phyloP scores from a whole-genome alignment of 371 early-diverging fungal genomes.

The Polyrhizophydium stewartii region DNA sequence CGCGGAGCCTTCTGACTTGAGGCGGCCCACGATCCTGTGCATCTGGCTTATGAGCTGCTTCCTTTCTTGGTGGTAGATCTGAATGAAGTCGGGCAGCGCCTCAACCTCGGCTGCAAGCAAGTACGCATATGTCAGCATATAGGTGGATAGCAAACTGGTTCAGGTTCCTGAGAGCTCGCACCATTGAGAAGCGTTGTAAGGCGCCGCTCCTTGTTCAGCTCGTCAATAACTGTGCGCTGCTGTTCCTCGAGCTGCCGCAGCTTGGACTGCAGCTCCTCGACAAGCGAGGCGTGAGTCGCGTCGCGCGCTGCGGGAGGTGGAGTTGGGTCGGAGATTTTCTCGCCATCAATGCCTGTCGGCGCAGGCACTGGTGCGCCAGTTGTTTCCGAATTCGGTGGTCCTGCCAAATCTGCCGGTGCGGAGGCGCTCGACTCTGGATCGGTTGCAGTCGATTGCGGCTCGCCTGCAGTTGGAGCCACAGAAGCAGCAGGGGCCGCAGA shows the following conservation, averaged over 20 bases:
- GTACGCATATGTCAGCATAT: not conserved
- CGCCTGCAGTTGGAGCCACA: no score
- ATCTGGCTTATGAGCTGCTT: conserved; percentile 4
- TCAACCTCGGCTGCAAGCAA: conserved; percentile 12
- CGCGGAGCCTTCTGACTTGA: not conserved
- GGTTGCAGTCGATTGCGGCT: no score
- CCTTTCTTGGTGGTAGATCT: conserved; percentile 14
- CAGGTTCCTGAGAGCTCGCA: not conserved
- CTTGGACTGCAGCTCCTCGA: not conserved
- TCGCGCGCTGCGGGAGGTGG: not conserved
- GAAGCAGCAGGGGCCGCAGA: no score
- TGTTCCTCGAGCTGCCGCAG: not conserved
- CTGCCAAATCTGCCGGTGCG: no score
- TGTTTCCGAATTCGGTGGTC: not conserved
- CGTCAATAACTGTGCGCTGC: not conserved
- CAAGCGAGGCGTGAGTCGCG: no score
- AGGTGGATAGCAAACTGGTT: not conserved
- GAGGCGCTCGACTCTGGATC: no score
- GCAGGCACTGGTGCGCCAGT: not conserved
- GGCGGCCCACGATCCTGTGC: conserved; percentile 1
- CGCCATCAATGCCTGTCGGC: not conserved
- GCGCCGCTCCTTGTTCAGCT: conserved; percentile 12
- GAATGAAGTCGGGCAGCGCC: conserved; percentile 15
- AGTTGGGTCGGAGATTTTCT: no score
- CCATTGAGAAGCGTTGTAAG: conserved; percentile 8